Evolutionary conservation across 495 filamentous ascomycete genomes (phyloP), one percentile per base, ranked within the genome.

Genomic region (Rhypophila decipiens): DNA sequence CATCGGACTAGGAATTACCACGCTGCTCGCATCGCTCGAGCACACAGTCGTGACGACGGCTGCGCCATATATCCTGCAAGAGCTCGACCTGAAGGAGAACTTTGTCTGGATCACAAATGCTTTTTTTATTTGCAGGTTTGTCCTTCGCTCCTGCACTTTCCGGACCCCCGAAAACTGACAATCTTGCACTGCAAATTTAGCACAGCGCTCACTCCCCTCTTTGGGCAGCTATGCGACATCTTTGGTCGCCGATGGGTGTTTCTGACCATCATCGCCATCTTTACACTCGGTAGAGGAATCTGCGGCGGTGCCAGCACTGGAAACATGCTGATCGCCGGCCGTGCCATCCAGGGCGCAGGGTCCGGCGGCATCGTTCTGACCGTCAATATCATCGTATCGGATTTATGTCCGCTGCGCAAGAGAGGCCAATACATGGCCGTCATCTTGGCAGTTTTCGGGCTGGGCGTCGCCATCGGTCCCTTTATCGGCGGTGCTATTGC

Each of bases 401-500:
- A 94, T 70, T 52, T 90, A 31, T 84, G 85, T 62, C 80, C 80
- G 43, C 73, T 86, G 61, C 66, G 65, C 33, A 57, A 69, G 77
- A 81, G 87, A 52, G 81, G 52, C 71, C 78, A 51, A 76, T 82
- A 66, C 42, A 52, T 61, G 9, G 54, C 39, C 20, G 22, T 57
- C n/a, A 37, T 52, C 19, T 7, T 49, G 8, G 69, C 73, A 1
- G 76, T 77, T 0, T 87, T 78, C 76, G 82, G 79, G 11, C 60
- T 87, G 31, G 85, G 83, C 21, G 72, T 72, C 41, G 79, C 79
- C 5, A 50, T 87, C 18, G 86, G 85, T 5, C 85, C 86, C 12
- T 75, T 88, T 10, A 63, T 90, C n/a, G 86, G 86, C 18, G 87
- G 87, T n/a, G 75, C 77, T 2, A 84, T 90, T 46, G 84, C 82